These are phyloP conservation scores for Bacidia rubella DNA, from an alignment of 495 filamentous ascomycete species.

Conservation along the genomic window DNA sequence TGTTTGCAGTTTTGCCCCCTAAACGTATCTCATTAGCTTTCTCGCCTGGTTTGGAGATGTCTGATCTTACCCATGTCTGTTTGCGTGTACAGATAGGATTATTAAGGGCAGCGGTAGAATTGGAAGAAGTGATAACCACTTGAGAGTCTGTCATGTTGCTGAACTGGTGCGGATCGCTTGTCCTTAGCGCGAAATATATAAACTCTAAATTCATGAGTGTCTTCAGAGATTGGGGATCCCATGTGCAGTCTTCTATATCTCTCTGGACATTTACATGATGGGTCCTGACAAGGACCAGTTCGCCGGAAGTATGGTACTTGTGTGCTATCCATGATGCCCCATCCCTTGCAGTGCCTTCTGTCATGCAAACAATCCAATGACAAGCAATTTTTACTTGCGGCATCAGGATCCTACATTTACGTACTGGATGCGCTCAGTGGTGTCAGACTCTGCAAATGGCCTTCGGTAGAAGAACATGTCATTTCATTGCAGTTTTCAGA, in stretches of 20 bases:
- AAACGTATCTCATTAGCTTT: background rate
- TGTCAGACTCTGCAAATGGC: constrained; percentile 36
- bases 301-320: background rate
- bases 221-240: background rate
- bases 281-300: background rate
- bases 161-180: constrained; percentile 12
- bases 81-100: constrained; percentile 86
- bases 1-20: constrained; percentile 83
- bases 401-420: constrained; percentile 41
- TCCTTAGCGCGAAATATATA: constrained; percentile 2
- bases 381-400: constrained; percentile 37
- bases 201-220: background rate
- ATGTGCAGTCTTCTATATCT: too few relatives aligned
- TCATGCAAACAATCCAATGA: constrained; percentile 27
- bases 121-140: too few relatives aligned
- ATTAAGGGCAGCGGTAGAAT: constrained; percentile 86
- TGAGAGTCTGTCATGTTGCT: too few relatives aligned
- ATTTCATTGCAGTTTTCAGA: constrained; percentile 4
- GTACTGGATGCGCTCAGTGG: constrained; percentile 33
- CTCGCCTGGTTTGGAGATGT: background rate
- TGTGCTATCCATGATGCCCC: constrained; percentile 22
- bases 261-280: background rate
- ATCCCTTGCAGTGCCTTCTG: constrained; percentile 41
- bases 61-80: constrained; percentile 66
- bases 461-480: constrained; percentile 23